Conservation (phyloP, 192 early-diverging fungal species). For the Podila minutissima region DNA sequence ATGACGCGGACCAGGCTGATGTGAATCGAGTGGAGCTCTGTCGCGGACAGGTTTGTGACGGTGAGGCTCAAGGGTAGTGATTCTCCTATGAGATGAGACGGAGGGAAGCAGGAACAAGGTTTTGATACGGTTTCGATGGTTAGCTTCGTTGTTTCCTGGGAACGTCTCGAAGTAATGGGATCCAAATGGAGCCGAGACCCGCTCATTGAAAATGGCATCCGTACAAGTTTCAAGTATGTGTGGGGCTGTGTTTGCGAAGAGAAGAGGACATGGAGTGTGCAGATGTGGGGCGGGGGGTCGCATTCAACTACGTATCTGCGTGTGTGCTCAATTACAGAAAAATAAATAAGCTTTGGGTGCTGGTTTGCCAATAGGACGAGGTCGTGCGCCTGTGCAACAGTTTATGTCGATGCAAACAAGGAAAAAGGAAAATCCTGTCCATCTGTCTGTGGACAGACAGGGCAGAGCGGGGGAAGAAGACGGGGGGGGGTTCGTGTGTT, state of each 20-base stretch:
- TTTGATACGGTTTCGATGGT: background rate
- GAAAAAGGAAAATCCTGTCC: constrained; percentile 7
- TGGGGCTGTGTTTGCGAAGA: too few relatives aligned
- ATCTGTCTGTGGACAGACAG: background rate
- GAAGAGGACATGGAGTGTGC: too few relatives aligned
- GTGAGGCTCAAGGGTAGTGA: constrained; percentile 23
- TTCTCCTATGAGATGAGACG: constrained; percentile 14
- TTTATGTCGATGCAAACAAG: background rate
- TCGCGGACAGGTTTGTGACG: constrained; percentile 35
- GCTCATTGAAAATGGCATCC: too few relatives aligned
- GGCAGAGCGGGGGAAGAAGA: background rate
- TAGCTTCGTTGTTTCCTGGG: background rate
- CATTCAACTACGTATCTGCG: too few relatives aligned
- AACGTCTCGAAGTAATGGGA: too few relatives aligned
- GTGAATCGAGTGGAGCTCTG: constrained; percentile 26
- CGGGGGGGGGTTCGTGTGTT: background rate
- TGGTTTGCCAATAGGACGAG: background rate
- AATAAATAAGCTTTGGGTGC: background rate
- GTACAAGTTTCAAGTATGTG: too few relatives aligned
- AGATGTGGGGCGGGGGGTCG: too few relatives aligned
- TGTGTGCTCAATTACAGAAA: too few relatives aligned
- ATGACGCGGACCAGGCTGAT: constrained; percentile 34
- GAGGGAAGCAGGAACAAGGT: background rate
- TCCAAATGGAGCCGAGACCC: too few relatives aligned
- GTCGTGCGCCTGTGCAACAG: background rate